Evolutionary conservation across 768 basidiomycete genomes (phyloP).

Genomic region (Udeniomyces megalosporus): DNA sequence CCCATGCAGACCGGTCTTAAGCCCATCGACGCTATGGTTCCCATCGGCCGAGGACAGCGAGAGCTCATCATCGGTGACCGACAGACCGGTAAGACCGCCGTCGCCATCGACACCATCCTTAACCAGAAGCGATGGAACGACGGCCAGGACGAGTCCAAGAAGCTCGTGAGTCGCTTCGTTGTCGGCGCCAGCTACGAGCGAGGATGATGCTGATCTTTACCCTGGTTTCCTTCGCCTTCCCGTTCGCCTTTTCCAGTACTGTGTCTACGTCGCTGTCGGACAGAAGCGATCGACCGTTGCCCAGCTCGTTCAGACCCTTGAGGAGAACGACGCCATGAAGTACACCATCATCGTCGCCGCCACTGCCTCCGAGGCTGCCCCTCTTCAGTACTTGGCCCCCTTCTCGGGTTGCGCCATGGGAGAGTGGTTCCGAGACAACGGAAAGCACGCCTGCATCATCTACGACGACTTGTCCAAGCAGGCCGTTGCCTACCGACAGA

Average conservation of each 20-base stretch:
- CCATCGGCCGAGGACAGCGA: conserved; percentile 99
- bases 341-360: conserved; percentile 99
- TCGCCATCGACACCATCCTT: conserved; percentile 98
- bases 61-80: conserved; percentile 99
- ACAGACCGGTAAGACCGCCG: conserved; percentile 99
- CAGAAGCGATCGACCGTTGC: conserved; percentile 99
- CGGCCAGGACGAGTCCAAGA: conserved; percentile 88
- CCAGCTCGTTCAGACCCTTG: conserved; percentile 96
- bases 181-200: not conserved
- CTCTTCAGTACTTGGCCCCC: conserved; percentile 96
- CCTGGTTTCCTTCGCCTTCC: not conserved
- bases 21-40: conserved; percentile 99
- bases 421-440: conserved; percentile 99
- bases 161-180: conserved; percentile 37
- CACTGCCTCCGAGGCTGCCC: conserved; percentile 97
- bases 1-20: conserved; percentile 99
- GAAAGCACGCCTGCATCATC: conserved; percentile 98
- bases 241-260: conserved; percentile 39
- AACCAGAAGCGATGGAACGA: conserved; percentile 99
- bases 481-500: conserved; percentile 99
- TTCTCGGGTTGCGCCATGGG: conserved; percentile 99
- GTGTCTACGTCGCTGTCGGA: conserved; percentile 97
- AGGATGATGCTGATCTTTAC: too few species aligned
- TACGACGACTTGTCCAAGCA: conserved; percentile 99
- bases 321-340: conserved; percentile 99